These are phyloP conservation scores for Rheum nobile DNA, from an alignment of 148 eudicot species.

Conservation along the genomic window DNA sequence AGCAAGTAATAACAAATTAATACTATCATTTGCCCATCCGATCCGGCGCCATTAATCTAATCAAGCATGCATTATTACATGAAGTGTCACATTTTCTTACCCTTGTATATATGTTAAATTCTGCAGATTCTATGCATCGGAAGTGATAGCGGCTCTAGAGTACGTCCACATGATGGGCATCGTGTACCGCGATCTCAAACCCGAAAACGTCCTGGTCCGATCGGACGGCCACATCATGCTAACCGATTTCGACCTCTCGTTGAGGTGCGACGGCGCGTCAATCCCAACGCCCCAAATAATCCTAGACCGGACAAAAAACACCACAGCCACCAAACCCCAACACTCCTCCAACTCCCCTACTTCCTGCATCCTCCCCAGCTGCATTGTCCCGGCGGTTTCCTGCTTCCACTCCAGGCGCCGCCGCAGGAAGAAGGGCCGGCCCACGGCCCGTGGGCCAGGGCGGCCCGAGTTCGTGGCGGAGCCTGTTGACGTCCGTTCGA, in stretches of 20 bases:
- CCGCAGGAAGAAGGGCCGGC: constrained; percentile 42
- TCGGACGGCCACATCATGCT: constrained; percentile 94
- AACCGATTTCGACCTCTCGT: constrained; percentile 88
- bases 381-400: constrained; percentile 11
- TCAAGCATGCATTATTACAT: too few relatives aligned
- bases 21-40: background rate
- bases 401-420: constrained; percentile 27
- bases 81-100: too few relatives aligned
- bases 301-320: constrained; percentile 10
- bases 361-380: constrained; percentile 65
- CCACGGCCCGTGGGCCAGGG: constrained; percentile 18
- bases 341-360: background rate
- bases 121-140: constrained; percentile 81
- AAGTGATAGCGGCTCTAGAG: constrained; percentile 78
- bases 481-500: constrained; percentile 76
- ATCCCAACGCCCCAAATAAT: constrained; percentile 61
- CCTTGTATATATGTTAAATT: too few relatives aligned
- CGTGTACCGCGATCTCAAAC: constrained; percentile 92
- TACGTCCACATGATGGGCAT: constrained; percentile 96
- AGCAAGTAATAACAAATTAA: too few relatives aligned
- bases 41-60: background rate
- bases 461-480: constrained; percentile 66
- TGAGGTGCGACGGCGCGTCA: constrained; percentile 53
- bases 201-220: constrained; percentile 81
- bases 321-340: background rate